Percentiles rank a stretch among this genome's conserved stretches.
phyloP scores from a whole-genome alignment of 345 rosid genomes.

The Populus ilicifolia region DNA sequence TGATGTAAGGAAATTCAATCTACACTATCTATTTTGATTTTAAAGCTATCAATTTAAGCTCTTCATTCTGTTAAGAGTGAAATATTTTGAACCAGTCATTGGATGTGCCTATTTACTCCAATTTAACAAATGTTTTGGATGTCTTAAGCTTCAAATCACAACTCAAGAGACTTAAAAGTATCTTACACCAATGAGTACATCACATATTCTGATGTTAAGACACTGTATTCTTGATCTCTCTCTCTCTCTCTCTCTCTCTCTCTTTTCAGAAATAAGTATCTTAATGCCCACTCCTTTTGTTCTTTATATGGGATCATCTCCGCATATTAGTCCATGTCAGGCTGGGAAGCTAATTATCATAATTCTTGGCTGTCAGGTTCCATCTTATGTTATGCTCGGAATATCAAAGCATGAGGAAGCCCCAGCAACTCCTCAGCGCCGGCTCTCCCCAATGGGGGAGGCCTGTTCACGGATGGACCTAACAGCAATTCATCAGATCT shows the following conservation, averaged over 20 bases:
- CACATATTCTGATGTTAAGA: neutral
- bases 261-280: neutral
- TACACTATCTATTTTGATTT: neutral
- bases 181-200: neutral
- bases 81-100: neutral
- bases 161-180: neutral
- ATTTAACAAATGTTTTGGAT: neutral
- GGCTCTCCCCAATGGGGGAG: conserved; percentile 84
- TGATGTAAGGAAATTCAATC: conserved; percentile 52
- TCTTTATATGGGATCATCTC: neutral
- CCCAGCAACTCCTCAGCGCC: conserved; percentile 62
- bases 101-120: neutral
- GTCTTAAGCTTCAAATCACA: neutral
- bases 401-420: conserved; percentile 67
- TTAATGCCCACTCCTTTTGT: neutral
- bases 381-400: conserved; percentile 84
- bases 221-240: neutral
- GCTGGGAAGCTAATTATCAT: neutral
- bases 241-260: too few species aligned
- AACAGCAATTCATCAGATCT: conserved; percentile 89
- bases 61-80: neutral
- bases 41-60: neutral
- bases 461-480: conserved; percentile 96
- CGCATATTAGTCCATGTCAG: neutral
- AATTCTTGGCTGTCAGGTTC: conserved; percentile 51